A percentile compares a stretch with the other conserved stretches of the same genome.
phyloP scores from a whole-genome alignment of 2,329 filamentous ascomycete species.

The Trichoderma sp. region DNA sequence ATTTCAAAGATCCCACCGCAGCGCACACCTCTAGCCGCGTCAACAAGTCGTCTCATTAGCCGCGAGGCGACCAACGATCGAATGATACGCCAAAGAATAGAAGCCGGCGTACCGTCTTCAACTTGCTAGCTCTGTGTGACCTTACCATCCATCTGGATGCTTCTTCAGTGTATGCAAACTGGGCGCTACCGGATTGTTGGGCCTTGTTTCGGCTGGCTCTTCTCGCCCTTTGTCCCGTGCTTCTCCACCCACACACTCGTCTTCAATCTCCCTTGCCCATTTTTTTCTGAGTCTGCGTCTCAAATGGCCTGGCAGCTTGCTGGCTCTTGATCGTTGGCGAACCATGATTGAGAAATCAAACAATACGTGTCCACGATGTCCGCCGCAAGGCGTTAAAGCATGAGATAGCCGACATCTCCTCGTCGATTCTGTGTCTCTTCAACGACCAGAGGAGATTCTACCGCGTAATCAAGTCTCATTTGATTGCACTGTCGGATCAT shows the following conservation, averaged over 20 bases:
- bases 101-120: background rate
- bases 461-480: background rate
- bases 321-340: background rate
- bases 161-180: conserved; percentile 28
- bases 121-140: background rate
- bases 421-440: background rate
- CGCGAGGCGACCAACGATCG: conserved; percentile 15
- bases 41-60: conserved; percentile 22
- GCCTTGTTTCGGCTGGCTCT: conserved; percentile 21
- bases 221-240: background rate
- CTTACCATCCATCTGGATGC: background rate
- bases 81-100: background rate
- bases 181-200: conserved; percentile 36
- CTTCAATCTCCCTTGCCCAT: background rate
- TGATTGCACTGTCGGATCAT: background rate
- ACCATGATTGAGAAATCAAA: conserved; percentile 20
- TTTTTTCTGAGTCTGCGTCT: background rate
- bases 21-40: conserved; percentile 23
- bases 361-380: background rate
- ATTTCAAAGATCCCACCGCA: conserved; percentile 9
- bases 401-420: conserved; percentile 26
- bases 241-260: background rate
- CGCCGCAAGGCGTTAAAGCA: conserved; percentile 25
- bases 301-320: background rate
- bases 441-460: background rate